Base-by-base conservation (phyloP, 2,329 filamentous ascomycete genomes). In the Hymenoscyphus albidus region DNA sequence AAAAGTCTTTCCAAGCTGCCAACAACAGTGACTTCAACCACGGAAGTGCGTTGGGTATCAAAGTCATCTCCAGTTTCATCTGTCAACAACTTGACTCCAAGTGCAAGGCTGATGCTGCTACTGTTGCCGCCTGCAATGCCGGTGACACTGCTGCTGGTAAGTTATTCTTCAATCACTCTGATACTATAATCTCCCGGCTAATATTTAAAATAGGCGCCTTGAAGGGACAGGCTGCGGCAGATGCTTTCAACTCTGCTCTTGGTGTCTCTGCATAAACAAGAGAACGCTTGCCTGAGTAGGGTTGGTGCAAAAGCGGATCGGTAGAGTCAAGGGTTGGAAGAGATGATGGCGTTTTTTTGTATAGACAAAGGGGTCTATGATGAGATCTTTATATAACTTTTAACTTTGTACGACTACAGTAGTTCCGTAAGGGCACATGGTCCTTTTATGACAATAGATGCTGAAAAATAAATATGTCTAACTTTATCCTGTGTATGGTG, bases 31-130 rank as follows among this genome's bases (percentile, higher is more conserved):
- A 76, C 67, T 83, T 80, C 73, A 78, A 76, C 71, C 81, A 82
- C 70, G 80, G 80, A 62, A 80, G 78, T 5, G 80, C 80, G 7
- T 72, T 78, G 51, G 79, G 78, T 70, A 81, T 83, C 70, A 76
- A 72, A 54, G 75, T 83, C 69, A 80, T 83, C 68, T 76, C 81
- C 14, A 68, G 75, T 57, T 83, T 83, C 70, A 81, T 82, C 72
- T 82, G 80, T 73, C 71, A 76, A 51, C 79, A 70, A 67, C 55
- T 71, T 66, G 7, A 38, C 61, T 59, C 65, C 68, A 62, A 63
- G 66, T 68, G 72, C 62, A 66, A 62, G 32, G 67, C 69, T 16
- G 60, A 62, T 18, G 65, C 64, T 18, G 68, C 64, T 62, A 61
- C 69, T 4, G 63, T 68, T 16, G 61, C 69, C 56, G 70, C 65